Evolutionary conservation across 129 eudicot genomes (phyloP), one percentile per base, ranked within the genome.

Genomic region (Arctium lappa): DNA sequence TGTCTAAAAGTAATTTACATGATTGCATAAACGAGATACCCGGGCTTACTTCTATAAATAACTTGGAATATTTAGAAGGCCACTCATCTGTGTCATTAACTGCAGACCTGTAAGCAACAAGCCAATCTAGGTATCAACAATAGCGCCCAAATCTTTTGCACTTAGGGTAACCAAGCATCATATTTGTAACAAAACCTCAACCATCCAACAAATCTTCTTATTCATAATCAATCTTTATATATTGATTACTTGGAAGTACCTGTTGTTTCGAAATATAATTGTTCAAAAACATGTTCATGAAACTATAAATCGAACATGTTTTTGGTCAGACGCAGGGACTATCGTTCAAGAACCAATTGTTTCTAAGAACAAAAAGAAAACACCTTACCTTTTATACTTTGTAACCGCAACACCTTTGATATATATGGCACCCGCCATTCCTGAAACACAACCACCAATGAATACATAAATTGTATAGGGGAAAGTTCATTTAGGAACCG

Each of bases 21-120:
- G 40, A 13, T 15, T 5, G 12, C n/a, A 13, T 63, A 4, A 29
- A 74, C 13, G 32, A 40, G 80, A 22, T 11, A 72, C 6, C 16
- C 22, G 11, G 16, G 34, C 97, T 91, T 91, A 95, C 99, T 87
- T 95, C 95, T 75, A 95, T 83, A 78, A 95, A 95, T 73, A 95
- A 79, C 90, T 91, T 95, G 85, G 98, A 91, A 86, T 88, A 95
- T 86, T 95, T 95, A 68, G 99, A 95, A 76, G 99, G 99, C 99
- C 99, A 95, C 83, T 95, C 98, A 86, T 95, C 97, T 5, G 90
- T 82, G 33, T 95, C 99, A 0, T 81, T 93, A 18, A 95, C 99
- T 10, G 97, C 97, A 86, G 98, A 90, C 88, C 99, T 95, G 89
- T 71, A 72, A 48, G 27, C 72, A 84, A 74, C n/a, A 69, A 81